phyloP scores from a whole-genome alignment of 441 rosid genomes.

The Metrosideros polymorpha region DNA sequence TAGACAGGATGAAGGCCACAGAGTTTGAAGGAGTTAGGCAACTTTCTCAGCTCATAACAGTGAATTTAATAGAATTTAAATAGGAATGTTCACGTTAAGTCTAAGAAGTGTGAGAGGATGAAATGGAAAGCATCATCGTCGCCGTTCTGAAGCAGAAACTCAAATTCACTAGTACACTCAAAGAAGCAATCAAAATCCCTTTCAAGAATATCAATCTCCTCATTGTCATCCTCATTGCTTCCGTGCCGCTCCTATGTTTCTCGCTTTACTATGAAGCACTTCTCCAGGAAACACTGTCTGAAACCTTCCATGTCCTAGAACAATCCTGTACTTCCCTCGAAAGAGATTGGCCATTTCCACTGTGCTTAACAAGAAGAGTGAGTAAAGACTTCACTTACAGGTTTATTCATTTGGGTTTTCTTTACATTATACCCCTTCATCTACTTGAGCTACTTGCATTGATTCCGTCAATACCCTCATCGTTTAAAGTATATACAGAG shows the following conservation, averaged over 20 bases:
- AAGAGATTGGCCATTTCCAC: neutral
- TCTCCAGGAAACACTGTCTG: constrained; percentile 2
- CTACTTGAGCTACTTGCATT: constrained; percentile 11
- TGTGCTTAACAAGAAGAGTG: neutral
- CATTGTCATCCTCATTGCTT: neutral
- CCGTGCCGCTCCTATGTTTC: constrained; percentile 15
- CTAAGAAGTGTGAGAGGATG: neutral
- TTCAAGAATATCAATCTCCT: constrained; percentile 5
- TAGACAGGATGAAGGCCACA: neutral
- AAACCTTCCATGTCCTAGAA: neutral
- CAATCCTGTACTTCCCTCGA: neutral
- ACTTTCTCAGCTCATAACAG: neutral
- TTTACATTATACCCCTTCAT: constrained; percentile 14
- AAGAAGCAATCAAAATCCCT: constrained; percentile 9
- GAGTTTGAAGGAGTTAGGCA: neutral
- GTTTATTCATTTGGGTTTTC: constrained; percentile 8
- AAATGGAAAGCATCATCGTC: neutral
- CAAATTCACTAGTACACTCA: neutral
- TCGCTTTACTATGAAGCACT: constrained; percentile 8
- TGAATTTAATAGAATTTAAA: neutral
- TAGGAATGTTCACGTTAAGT: neutral
- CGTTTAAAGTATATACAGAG: constrained; percentile 8
- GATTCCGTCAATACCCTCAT: neutral
- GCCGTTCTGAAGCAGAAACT: neutral
- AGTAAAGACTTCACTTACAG: neutral